Evolutionary conservation across 1,284 basidiomycete species (phyloP).

Genomic region (Pseudozyma hubeiensis): DNA sequence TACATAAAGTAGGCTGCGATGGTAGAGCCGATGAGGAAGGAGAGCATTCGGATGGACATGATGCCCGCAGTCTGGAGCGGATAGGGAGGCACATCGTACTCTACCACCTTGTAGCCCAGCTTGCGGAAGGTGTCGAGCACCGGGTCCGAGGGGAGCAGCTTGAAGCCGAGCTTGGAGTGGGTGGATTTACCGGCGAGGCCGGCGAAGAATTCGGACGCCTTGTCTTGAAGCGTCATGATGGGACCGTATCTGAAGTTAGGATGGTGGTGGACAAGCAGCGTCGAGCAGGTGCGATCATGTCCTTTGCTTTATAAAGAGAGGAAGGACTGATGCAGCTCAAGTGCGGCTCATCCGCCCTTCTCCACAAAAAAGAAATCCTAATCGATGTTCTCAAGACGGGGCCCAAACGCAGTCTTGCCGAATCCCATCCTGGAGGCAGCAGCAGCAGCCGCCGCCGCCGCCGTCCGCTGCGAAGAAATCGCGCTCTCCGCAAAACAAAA

Average conservation of each 20-base stretch:
- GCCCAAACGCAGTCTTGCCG: no score
- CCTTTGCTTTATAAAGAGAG: constrained; percentile 12
- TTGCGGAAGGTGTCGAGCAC: constrained; percentile 32
- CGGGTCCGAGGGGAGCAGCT: constrained; percentile 42
- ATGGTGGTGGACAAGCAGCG: not conserved
- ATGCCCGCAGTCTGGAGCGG: constrained; percentile 43
- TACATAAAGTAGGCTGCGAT: constrained; percentile 58
- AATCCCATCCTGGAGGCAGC: no score
- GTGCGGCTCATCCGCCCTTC: no score
- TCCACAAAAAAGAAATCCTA: no score
- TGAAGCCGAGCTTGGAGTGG: constrained; percentile 53
- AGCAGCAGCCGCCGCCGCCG: no score
- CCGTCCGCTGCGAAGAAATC: no score
- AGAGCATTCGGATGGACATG: constrained; percentile 44
- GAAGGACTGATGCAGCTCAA: no score
- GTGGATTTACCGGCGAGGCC: constrained; percentile 27
- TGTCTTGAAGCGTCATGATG: constrained; percentile 35
- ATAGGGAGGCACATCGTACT: constrained; percentile 60
- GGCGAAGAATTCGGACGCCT: constrained; percentile 29
- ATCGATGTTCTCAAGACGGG: no score
- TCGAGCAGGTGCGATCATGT: not conserved
- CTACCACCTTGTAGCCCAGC: constrained; percentile 46
- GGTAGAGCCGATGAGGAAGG: constrained; percentile 53
- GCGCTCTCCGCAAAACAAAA: no score
- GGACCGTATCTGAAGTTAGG: not conserved